Evolutionary conservation across 1,284 basidiomycete genomes (phyloP).

Genomic region (Rhodotorula glutinis): DNA sequence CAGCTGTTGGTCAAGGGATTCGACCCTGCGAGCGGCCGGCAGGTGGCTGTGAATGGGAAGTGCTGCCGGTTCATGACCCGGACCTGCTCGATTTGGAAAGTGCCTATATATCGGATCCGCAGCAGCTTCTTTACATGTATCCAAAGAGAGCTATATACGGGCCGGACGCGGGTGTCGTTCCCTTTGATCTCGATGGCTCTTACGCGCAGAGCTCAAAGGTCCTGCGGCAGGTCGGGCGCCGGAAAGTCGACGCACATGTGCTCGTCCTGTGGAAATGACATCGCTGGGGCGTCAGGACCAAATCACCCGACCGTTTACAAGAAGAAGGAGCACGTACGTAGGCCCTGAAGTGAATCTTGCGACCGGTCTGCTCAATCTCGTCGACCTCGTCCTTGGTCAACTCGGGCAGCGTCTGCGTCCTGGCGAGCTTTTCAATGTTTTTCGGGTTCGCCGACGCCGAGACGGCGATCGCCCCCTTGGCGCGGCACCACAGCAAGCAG

Average conservation of each 20-base stretch:
- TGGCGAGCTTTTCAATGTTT: constrained; percentile 65
- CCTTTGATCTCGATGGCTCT: too few species aligned
- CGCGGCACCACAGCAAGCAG: constrained; percentile 61
- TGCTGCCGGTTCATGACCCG: not conserved
- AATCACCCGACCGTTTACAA: too few species aligned
- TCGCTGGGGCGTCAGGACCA: not conserved
- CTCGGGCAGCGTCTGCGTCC: constrained; percentile 58
- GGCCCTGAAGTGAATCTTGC: constrained; percentile 58
- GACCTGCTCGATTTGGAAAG: not conserved
- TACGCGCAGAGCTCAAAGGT: too few species aligned
- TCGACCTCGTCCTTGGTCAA: constrained; percentile 62
- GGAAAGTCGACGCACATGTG: constrained; percentile 38
- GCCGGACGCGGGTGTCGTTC: too few species aligned
- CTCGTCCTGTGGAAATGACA: constrained; percentile 13
- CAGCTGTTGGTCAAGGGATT: too few species aligned
- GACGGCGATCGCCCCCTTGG: constrained; percentile 60
- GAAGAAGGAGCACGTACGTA: constrained; percentile 37
- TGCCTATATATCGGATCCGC: too few species aligned
- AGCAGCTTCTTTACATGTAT: too few species aligned
- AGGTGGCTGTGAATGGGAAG: not conserved
- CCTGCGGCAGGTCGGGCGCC: constrained; percentile 21
- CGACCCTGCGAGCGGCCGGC: too few species aligned
- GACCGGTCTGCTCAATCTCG: constrained; percentile 61
- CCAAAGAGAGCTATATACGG: too few species aligned
- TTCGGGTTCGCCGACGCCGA: constrained; percentile 71